Conservation (phyloP, 2,329 filamentous ascomycete species). For the Fusarium vanettenii region DNA sequence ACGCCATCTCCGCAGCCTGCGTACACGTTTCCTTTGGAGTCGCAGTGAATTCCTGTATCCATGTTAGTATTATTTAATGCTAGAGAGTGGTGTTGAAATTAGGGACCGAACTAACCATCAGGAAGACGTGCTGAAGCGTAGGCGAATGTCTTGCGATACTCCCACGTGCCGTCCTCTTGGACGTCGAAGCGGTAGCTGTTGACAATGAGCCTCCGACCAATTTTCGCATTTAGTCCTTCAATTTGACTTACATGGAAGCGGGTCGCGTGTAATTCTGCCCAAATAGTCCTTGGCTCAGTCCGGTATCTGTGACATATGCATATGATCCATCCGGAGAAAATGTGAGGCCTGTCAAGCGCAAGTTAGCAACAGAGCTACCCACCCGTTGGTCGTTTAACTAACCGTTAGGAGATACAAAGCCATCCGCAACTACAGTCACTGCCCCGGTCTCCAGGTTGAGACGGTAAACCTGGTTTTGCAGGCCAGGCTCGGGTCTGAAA, state of each 20-base stretch:
- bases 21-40: conserved; percentile 67
- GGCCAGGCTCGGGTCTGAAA: conserved; percentile 63
- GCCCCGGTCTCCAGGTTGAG: conserved; percentile 62
- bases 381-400: neutral
- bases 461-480: conserved; percentile 70
- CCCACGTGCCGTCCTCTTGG: conserved; percentile 57
- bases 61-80: neutral
- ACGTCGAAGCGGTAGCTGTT: conserved; percentile 60
- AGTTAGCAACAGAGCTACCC: neutral
- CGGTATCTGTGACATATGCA: conserved; percentile 69
- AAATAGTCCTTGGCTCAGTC: conserved; percentile 54
- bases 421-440: conserved; percentile 67
- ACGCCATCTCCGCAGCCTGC: conserved; percentile 61
- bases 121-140: conserved; percentile 65
- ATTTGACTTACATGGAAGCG: conserved; percentile 56
- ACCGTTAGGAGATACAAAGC: conserved; percentile 66
- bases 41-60: conserved; percentile 63
- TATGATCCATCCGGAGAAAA: conserved; percentile 65
- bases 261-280: conserved; percentile 56
- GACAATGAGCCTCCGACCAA: neutral
- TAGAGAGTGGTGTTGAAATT: neutral
- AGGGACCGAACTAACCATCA: conserved; percentile 59
- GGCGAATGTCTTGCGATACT: conserved; percentile 66
- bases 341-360: conserved; percentile 55
- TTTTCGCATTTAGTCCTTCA: too few species aligned